A percentile compares a stretch with the other conserved stretches of the same genome.
Conservation (phyloP, 2,329 filamentous ascomycete species). For the Neonectria hederae region DNA sequence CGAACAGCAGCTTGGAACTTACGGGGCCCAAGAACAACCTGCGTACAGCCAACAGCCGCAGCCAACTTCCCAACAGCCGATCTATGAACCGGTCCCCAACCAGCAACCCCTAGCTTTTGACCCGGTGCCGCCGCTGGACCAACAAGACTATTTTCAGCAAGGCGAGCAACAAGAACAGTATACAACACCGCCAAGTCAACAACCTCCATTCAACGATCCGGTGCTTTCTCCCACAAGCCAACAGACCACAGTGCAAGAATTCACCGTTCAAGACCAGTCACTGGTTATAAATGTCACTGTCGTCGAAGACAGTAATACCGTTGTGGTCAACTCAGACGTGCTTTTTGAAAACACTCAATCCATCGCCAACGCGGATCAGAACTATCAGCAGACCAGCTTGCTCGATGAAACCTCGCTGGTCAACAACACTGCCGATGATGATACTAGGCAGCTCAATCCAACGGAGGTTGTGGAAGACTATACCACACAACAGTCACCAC, state of each 20-base stretch:
- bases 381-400: conserved; percentile 6
- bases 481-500: not conserved
- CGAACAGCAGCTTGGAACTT: conserved; percentile 14
- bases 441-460: not conserved
- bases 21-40: conserved; percentile 1
- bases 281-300: not conserved
- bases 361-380: not conserved
- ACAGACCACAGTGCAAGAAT: not conserved
- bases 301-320: conserved; percentile 20
- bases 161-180: not conserved
- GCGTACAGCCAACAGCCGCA: not conserved
- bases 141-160: conserved; percentile 1
- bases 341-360: not conserved
- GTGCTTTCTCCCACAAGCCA: conserved; percentile 1
- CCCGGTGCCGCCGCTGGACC: not conserved
- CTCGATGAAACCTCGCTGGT: conserved; percentile 3
- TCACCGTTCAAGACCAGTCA: not conserved
- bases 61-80: not conserved
- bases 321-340: not conserved
- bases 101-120: conserved; percentile 3
- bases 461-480: conserved; percentile 6
- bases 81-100: not conserved
- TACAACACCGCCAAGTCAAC: not conserved
- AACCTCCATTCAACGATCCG: conserved; percentile 5
- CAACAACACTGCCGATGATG: not conserved